These are phyloP conservation scores for Dentipellis sp. DNA, from an alignment of 768 basidiomycete species.

Conservation along the genomic window DNA sequence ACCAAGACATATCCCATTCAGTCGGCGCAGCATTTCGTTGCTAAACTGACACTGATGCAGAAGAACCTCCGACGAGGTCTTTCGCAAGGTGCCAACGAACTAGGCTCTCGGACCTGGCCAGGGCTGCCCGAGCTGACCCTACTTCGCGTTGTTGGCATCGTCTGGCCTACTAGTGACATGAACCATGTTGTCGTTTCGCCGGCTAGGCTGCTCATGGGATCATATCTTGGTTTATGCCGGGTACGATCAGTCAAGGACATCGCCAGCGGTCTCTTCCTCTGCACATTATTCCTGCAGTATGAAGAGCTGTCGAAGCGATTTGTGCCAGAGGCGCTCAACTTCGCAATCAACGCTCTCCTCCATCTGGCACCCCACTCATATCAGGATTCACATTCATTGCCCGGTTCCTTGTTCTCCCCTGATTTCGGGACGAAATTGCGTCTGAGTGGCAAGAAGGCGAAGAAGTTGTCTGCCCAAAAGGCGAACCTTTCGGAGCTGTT, in stretches of 20 bases:
- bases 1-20: constrained; percentile 75
- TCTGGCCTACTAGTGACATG: constrained; percentile 95
- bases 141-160: constrained; percentile 66
- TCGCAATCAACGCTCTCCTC: constrained; percentile 60
- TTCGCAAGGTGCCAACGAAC: constrained; percentile 50
- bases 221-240: constrained; percentile 81
- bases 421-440: constrained; percentile 51
- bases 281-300: constrained; percentile 77
- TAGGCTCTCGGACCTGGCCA: constrained; percentile 79
- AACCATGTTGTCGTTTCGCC: constrained; percentile 85
- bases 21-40: constrained; percentile 68
- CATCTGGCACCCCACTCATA: constrained; percentile 64
- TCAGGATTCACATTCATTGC: constrained; percentile 35
- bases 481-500: constrained; percentile 42
- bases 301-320: constrained; percentile 79
- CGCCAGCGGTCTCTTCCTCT: constrained; percentile 82
- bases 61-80: constrained; percentile 87
- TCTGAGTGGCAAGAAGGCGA: constrained; percentile 28
- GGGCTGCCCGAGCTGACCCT: constrained; percentile 74
- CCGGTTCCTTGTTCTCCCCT: constrained; percentile 63
- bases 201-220: constrained; percentile 79
- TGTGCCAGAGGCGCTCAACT: constrained; percentile 85
- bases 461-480: constrained; percentile 28
- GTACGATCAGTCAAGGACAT: constrained; percentile 70
- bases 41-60: constrained; percentile 84